Base-by-base conservation (phyloP, 371 early-diverging fungal species). In the Mortierella sp. region DNA sequence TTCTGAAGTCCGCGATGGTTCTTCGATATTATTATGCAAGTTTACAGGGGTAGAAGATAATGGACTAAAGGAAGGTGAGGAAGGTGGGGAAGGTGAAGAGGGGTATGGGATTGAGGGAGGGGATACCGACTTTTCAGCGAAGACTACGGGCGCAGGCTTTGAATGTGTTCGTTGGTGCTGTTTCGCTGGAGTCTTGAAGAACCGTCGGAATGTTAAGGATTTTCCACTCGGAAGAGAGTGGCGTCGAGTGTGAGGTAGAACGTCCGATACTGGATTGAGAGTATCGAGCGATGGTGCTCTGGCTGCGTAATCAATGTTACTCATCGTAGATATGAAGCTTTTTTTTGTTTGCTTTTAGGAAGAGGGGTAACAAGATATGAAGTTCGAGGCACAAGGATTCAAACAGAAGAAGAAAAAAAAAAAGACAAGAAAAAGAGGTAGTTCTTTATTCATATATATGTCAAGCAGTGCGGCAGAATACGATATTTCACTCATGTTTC, bases 191-290 rank as follows among this genome's bases (percentile, higher is more conserved):
- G 58, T 16, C 33, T 41, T 61, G 21, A 50, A 58, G 47, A 70
- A 48, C 2, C 64, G 70, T n/a, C 43, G 63, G 50, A 70, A 21
- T n/a, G 47, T n/a, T 24, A 52, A 57, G 0, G 70, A 36, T 52
- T 70, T 63, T 48, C 61, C 58, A 7, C 16, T 48, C 4, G 58
- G 63, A 13, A 58, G 24, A 1, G 70, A 70, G 50, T 53, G 63
- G 11, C 48, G 57, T 40, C 19, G 21, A 0, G 64, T n/a, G 45
- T 48, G 58, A n/a, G 13, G 38, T 21, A 38, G 41, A 10, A 15
- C 41, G 15, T 61, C 45, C n/a, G 45, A 43, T 21, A 9, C 62
- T 22, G 62, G 38, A 58, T 22, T 10, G 8, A 15, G 40, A 9
- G 16, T 60, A 19, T 60, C 40, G 60, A 60, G 60, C 40, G 60